phyloP scores from a whole-genome alignment of 2,329 filamentous ascomycete species.

The Seiridium cupressi region DNA sequence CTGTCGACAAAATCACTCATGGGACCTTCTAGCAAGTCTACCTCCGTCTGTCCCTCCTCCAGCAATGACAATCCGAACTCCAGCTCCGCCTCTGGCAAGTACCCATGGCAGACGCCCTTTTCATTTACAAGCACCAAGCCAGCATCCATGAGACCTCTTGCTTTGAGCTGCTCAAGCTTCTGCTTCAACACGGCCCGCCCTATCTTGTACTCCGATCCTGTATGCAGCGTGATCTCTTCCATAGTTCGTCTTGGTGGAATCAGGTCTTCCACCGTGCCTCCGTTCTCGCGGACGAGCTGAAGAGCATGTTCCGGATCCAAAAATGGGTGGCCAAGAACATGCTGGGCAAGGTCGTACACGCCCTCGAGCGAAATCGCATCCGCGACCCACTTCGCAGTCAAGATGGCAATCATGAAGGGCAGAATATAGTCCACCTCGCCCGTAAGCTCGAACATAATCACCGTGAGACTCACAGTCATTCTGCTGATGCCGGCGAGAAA shows the following conservation, averaged over 20 bases:
- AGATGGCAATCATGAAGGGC: not conserved
- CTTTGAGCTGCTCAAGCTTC: slow-evolving; percentile 45
- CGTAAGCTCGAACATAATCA: slow-evolving; percentile 1
- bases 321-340: not conserved
- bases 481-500: not conserved
- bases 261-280: not conserved
- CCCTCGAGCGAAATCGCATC: not conserved
- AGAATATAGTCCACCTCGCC: slow-evolving; percentile 1
- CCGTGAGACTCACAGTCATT: not conserved
- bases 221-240: not conserved
- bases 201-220: not conserved
- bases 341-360: not conserved
- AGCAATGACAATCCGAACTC: slow-evolving; percentile 44
- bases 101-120: slow-evolving; percentile 45
- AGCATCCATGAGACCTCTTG: slow-evolving; percentile 53
- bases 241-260: not conserved
- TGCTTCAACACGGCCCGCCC: slow-evolving; percentile 43
- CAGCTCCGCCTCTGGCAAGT: slow-evolving; percentile 52
- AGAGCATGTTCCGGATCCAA: not conserved
- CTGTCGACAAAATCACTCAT: slow-evolving; percentile 50
- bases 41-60: slow-evolving; percentile 16
- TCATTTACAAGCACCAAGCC: slow-evolving; percentile 53
- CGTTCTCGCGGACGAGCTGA: not conserved
- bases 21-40: slow-evolving; percentile 29
- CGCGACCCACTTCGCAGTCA: not conserved